These are phyloP conservation scores for Amylocystis lapponica DNA, from an alignment of 768 basidiomycete species.

Conservation along the genomic window DNA sequence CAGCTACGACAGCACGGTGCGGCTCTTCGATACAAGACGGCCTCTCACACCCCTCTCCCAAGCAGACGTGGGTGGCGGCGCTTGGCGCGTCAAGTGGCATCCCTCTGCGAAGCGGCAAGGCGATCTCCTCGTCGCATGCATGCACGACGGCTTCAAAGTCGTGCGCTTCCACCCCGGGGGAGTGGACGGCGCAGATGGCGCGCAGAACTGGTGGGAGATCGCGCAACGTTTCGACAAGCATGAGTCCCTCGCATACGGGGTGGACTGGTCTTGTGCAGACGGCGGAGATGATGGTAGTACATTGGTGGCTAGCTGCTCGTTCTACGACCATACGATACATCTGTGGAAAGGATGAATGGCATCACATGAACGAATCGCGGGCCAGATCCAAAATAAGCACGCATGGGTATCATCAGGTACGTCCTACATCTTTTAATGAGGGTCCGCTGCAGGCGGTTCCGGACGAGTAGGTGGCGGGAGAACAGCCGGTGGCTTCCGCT, in stretches of 20 bases:
- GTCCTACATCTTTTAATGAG: not conserved
- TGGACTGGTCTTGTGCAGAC: conserved; percentile 70
- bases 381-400: not conserved
- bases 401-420: not conserved
- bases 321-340: conserved; percentile 85
- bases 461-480: conserved; percentile 8
- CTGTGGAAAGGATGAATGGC: conserved; percentile 61
- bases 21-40: conserved; percentile 78
- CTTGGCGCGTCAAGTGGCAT: conserved; percentile 97
- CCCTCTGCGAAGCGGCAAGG: conserved; percentile 57
- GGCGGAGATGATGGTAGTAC: conserved; percentile 28
- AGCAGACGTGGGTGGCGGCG: conserved; percentile 81
- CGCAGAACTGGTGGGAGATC: conserved; percentile 28
- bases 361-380: not conserved
- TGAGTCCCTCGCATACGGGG: conserved; percentile 83
- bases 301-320: conserved; percentile 83
- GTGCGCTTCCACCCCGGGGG: conserved; percentile 39
- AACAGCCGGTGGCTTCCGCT: conserved; percentile 18
- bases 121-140: conserved; percentile 89
- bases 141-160: conserved; percentile 97
- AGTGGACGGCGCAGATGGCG: conserved; percentile 1
- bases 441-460: conserved; percentile 2
- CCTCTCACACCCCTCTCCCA: conserved; percentile 48
- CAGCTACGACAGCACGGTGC: conserved; percentile 82
- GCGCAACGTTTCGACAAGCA: conserved; percentile 68